A percentile compares a stretch with the other conserved stretches of the same genome.
phyloP scores from a whole-genome alignment of 2,329 filamentous ascomycete species.

The Didymella segeticola region DNA sequence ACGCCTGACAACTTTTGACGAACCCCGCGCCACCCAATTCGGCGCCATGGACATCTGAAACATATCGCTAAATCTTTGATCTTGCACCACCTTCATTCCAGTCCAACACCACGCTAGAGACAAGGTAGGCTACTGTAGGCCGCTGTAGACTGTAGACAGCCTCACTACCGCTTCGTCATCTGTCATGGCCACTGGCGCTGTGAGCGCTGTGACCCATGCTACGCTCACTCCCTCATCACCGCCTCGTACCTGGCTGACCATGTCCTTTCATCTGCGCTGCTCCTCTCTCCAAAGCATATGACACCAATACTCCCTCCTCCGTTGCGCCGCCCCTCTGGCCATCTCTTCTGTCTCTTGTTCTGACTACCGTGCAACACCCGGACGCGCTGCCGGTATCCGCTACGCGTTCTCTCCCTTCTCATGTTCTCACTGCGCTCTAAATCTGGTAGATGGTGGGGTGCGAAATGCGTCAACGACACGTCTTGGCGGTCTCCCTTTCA shows the following conservation, averaged over 20 bases:
- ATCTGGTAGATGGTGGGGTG: slow-evolving; percentile 8
- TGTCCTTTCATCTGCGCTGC: neutral
- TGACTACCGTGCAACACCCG: slow-evolving; percentile 16
- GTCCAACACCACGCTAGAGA: slow-evolving; percentile 2
- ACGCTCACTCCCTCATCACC: neutral
- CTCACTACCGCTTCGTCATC: neutral
- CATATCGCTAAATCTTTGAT: slow-evolving; percentile 8
- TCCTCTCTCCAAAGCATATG: neutral
- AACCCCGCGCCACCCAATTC: neutral
- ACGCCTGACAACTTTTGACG: slow-evolving; percentile 19
- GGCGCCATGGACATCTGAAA: slow-evolving; percentile 9
- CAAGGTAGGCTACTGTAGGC: no score
- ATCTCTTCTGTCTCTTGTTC: slow-evolving; percentile 15
- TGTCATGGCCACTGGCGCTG: no score
- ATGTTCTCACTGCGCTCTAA: slow-evolving; percentile 15
- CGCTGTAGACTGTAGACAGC: neutral
- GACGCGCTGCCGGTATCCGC: slow-evolving; percentile 10
- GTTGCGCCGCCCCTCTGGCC: slow-evolving; percentile 1
- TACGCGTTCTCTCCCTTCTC: slow-evolving; percentile 18
- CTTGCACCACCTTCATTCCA: slow-evolving; percentile 9
- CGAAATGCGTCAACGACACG: slow-evolving; percentile 20
- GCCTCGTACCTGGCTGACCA: neutral
- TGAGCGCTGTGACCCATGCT: neutral
- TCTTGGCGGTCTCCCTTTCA: slow-evolving; percentile 32
- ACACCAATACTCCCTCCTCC: slow-evolving; percentile 10